Conservation (phyloP, 2,329 filamentous ascomycete genomes). For the Akanthomyces muscarius region DNA sequence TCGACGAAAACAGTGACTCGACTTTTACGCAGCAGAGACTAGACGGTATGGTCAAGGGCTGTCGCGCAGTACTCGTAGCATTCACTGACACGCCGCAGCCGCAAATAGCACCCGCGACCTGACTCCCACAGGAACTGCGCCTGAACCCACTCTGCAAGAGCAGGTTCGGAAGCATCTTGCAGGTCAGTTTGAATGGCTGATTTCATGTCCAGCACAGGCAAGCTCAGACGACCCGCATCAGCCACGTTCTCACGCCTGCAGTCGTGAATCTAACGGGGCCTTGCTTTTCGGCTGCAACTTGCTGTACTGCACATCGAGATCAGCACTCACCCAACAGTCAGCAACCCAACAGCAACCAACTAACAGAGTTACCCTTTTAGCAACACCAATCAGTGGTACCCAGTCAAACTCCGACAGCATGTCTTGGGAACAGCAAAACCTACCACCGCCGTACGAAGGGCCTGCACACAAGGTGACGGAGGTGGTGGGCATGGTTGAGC, state of each 20-base stretch:
- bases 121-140: constrained; percentile 23
- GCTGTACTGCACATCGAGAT: constrained; percentile 34
- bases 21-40: background rate
- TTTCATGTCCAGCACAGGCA: constrained; percentile 35
- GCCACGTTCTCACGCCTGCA: constrained; percentile 18
- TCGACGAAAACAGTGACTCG: constrained; percentile 14
- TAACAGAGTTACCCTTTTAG: constrained; percentile 45
- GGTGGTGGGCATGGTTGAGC: constrained; percentile 29
- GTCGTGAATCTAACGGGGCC: constrained; percentile 22
- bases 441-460: constrained; percentile 25
- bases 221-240: constrained; percentile 23
- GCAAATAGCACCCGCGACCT: background rate
- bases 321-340: constrained; percentile 22
- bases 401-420: constrained; percentile 17
- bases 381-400: constrained; percentile 32
- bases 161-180: constrained; percentile 41
- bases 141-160: constrained; percentile 25
- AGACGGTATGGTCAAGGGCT: background rate
- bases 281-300: constrained; percentile 51
- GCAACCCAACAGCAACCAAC: constrained; percentile 22
- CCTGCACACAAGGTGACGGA: constrained; percentile 29
- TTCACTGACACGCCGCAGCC: constrained; percentile 7
- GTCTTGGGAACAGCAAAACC: constrained; percentile 23
- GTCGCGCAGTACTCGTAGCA: constrained; percentile 20
- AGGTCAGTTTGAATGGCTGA: constrained; percentile 49